Evolutionary conservation across 75 land plant species (phyloP), one percentile per base, ranked within the genome.

Genomic region (Pseudotsuga menziesii): DNA sequence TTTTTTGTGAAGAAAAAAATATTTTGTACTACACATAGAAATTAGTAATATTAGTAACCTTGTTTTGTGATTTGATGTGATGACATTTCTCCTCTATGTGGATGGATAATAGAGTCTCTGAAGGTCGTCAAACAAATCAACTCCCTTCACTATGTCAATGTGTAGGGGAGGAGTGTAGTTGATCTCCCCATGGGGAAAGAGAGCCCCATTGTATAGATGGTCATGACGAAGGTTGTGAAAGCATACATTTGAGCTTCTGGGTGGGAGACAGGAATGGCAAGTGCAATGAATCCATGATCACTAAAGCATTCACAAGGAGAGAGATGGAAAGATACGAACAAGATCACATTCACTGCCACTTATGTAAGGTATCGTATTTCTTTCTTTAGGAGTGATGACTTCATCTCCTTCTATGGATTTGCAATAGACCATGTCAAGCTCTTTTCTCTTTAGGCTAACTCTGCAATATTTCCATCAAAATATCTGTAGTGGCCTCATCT

Each of bases 61-160:
- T 29, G 0, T 29, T 29, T 29, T 29, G 32, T 1, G 1, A 29
- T 29, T 1, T 29, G 1, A 29, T 29, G 1, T 1, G 32, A 29
- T 1, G 32, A 29, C 0, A 29, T 0, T 29, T 29, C 32, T 29
- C 32, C 0, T 29, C 32, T 90, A 3, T 89, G 88, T 1, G 84
- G 80, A 8, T 91, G 94, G 94, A 87, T 79, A 35, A 61, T 91
- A 6, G 94, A 82, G 56, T 88, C 94, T 12, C 77, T 84, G 16
- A 90, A 88, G 70, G 83, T 89, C 41, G 88, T 91, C 57, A 87
- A 85, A 67, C 89, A 91, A 86, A 81, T 91, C 20, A 88, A 91
- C 55, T 56, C 84, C 14, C 75, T 32, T 12, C 92, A 91, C 78
- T 91, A 63, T 87, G 0, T 81, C 17, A 90, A 89, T 4, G 92